These are phyloP conservation scores for Dipteronia sinensis DNA, from an alignment of 345 rosid genomes.

Conservation along the genomic window DNA sequence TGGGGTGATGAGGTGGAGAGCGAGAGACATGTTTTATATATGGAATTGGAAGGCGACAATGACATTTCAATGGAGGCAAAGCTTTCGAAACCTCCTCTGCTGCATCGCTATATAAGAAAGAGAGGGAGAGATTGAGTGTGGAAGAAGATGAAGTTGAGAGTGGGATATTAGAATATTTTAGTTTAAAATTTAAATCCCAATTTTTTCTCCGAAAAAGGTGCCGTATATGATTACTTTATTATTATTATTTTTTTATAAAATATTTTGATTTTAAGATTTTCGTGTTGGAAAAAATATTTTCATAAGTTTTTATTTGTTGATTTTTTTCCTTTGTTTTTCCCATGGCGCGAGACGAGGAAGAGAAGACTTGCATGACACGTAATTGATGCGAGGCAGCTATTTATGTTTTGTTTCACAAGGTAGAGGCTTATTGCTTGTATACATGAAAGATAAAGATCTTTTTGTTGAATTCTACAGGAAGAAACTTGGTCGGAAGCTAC, in stretches of 20 bases:
- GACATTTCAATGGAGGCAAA: background rate
- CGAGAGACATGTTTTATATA: background rate
- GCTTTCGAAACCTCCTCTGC: background rate
- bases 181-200: too few relatives aligned
- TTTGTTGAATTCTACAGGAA: conserved; percentile 58
- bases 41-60: background rate
- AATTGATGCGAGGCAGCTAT: conserved; percentile 25
- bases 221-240: too few relatives aligned
- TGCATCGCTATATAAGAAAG: background rate
- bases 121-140: too few relatives aligned
- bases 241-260: too few relatives aligned
- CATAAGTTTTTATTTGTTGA: too few relatives aligned
- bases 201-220: too few relatives aligned
- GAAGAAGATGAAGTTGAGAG: background rate
- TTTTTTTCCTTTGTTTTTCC: too few relatives aligned
- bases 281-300: too few relatives aligned
- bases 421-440: conserved; percentile 32
- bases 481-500: conserved; percentile 16
- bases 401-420: conserved; percentile 42
- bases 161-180: too few relatives aligned
- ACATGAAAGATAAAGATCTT: conserved; percentile 37
- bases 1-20: background rate
- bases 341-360: too few relatives aligned
- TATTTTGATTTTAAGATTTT: too few relatives aligned
- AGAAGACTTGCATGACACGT: conserved; percentile 22